Conservation (phyloP, 345 rosid genomes). For the Litchi chinensis region DNA sequence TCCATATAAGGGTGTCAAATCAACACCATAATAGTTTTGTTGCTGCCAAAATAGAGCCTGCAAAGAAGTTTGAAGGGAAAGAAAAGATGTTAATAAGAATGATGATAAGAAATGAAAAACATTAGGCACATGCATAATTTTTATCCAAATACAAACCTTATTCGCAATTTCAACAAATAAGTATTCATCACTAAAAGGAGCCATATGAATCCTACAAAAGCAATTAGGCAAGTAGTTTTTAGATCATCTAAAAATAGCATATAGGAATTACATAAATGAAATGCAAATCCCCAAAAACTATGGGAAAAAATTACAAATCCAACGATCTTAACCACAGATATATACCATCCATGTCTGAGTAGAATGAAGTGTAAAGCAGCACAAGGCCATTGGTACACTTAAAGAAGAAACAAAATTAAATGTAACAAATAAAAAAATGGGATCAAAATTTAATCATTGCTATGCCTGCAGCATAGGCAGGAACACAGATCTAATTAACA, state of each 20-base stretch:
- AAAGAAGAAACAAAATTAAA: not conserved
- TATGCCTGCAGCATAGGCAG: not conserved
- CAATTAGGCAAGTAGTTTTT: slow-evolving; percentile 21
- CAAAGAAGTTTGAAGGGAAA: slow-evolving; percentile 16
- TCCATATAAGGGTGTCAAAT: slow-evolving; percentile 76
- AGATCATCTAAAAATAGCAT: slow-evolving; percentile 14
- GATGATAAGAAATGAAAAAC: not conserved
- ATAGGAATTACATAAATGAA: not conserved
- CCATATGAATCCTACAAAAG: slow-evolving; percentile 92
- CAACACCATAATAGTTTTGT: slow-evolving; percentile 85
- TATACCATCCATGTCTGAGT: not conserved
- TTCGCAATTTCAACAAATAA: slow-evolving; percentile 95
- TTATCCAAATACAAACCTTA: slow-evolving; percentile 60
- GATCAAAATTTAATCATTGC: not conserved
- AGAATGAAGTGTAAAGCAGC: not conserved
- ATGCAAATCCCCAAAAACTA: slow-evolving; percentile 3
- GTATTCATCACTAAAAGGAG: slow-evolving; percentile 97
- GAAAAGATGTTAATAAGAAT: slow-evolving; percentile 5
- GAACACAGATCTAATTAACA: not conserved
- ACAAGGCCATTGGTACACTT: not conserved
- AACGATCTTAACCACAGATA: not conserved
- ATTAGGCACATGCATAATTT: not conserved
- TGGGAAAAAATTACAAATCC: not conserved
- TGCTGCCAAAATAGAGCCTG: slow-evolving; percentile 99
- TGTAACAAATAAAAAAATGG: not conserved